phyloP scores from a whole-genome alignment of 352 stramenopile genomes.

The Pythium aristosporum region DNA sequence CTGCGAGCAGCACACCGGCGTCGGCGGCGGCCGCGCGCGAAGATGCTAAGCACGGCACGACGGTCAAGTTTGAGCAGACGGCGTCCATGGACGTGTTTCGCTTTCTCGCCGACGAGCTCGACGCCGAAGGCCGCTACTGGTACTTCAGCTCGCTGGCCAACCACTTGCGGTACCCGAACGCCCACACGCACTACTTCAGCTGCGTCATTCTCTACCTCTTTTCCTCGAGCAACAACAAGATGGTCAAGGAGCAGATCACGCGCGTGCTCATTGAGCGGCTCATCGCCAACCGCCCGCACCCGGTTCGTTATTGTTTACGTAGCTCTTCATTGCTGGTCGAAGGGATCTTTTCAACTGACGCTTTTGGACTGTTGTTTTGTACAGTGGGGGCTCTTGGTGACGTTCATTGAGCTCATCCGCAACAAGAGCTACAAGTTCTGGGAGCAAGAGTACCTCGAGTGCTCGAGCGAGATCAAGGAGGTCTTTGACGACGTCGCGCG shows the following conservation, averaged over 20 bases:
- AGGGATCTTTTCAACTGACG: neutral
- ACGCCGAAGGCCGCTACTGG: conserved; percentile 96
- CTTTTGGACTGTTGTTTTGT: conserved; percentile 19
- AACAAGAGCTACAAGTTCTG: conserved; percentile 99
- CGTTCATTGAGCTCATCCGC: conserved; percentile 99
- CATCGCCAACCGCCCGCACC: conserved; percentile 98
- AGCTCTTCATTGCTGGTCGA: neutral
- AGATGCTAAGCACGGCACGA: conserved; percentile 39
- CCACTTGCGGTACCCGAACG: conserved; percentile 98
- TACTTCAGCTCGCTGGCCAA: conserved; percentile 99
- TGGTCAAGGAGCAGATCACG: conserved; percentile 98
- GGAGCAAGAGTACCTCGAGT: conserved; percentile 98
- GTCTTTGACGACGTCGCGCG: conserved; percentile 98
- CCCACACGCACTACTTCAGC: conserved; percentile 99
- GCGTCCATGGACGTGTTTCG: conserved; percentile 94
- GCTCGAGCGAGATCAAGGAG: conserved; percentile 98
- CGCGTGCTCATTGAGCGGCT: conserved; percentile 98
- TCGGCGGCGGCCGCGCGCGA: conserved; percentile 13
- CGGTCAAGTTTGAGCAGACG: conserved; percentile 82
- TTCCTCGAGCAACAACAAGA: conserved; percentile 95
- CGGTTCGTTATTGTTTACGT: conserved; percentile 43
- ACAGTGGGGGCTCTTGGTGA: conserved; percentile 96
- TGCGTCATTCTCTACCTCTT: conserved; percentile 99
- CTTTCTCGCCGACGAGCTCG: conserved; percentile 94
- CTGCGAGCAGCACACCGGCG: conserved; percentile 15